Evolutionary conservation across 139 green algal genomes (phyloP), one percentile per base, ranked within the genome.

Genomic region (Chlamydomonas incerta): DNA sequence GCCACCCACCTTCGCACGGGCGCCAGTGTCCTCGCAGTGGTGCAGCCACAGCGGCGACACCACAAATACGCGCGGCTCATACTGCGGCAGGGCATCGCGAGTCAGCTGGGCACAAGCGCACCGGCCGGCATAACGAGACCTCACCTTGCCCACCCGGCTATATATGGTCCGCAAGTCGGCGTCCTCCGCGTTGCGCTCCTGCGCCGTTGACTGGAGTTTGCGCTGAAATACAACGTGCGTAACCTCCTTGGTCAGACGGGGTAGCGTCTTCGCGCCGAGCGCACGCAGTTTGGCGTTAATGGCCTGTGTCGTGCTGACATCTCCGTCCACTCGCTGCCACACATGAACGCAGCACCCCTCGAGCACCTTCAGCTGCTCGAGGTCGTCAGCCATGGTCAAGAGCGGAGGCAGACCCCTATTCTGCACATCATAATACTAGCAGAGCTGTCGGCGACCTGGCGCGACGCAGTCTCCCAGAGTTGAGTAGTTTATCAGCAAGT

Each of bases 181-280:
- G 21, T 86, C 80, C 58, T 93, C 83, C 41, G 67, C 62, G 34
- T 33, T 6, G 47, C 80, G 70, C 85, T 91, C 81, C 24, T 80
- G 15, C 28, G 31, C 28, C 0, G 70, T 86, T 24, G 90, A 37
- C 28, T 89, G 66, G 2, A 86, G 37, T 29, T 74, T 87, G 3
- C 84, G 83, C 34, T 90, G 85, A 74, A 93, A 91, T 0, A 93
- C 79, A 17, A 93, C 37, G 66, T 93, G 90, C 28, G 90, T 93
- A 4, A 91, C 81, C 17, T 93, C 90, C 69, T 90, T 93, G 76
- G 58, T 82, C 21, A 93, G 66, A 10, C 87, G 74, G 29, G 57
- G 41, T 2, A 58, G 82, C 0, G 87, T 31, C 13, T 80, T 82
- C 11, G 84, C 87, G 13, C 87, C 87, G 13, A 89, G 60, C 29